Evolutionary conservation across 176 grass and related monocot species (phyloP), one percentile per base, ranked within the genome.

Genomic region (Triticum timopheevii): DNA sequence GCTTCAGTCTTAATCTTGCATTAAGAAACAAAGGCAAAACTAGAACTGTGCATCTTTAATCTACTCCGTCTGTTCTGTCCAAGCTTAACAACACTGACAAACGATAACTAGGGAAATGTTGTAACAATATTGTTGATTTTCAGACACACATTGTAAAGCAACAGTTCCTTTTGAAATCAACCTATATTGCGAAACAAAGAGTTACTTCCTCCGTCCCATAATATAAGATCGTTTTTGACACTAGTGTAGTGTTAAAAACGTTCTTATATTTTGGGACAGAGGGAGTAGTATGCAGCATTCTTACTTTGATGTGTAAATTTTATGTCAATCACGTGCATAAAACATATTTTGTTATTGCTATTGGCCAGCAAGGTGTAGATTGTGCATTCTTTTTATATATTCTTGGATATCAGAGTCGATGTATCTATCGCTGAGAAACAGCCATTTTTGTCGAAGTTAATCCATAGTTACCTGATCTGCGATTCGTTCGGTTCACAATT

Each of bases 1-100:
- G 34, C 73, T 88, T 66, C 71, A 31, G 45, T 68, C 50, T 73
- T 78, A 30, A 73, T 13, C 56, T 82, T 44, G 38, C 76, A 87
- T 31, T 50, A 15, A 73, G 58, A 59, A 83, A 64, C 73, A 54
- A 73, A 23, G 6, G 16, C 20, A 68, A 33, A 78, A 80, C 9
- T 44, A 25, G 35, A 33, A 40, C 4, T 17, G 0, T 42, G 12
- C 68, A 42, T 63, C 65, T 63, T 47, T 63, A 79, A 61, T 79
- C 22, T 47, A 35, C 22, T 61, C 12, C 7, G 54, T 13, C 3
- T 6, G 8, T 72, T 56, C 36, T 83, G 65, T 27, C 8, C 8
- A 71, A 72, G 33, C 13, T 8, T 27, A 69, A 82, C 28, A 69
- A 38, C 16, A 36, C 22, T 28, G 24, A 73, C 22, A 16, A 40